Evolutionary conservation across 2,329 filamentous ascomycete genomes (phyloP).

Genomic region (Penicillium occitanis): DNA sequence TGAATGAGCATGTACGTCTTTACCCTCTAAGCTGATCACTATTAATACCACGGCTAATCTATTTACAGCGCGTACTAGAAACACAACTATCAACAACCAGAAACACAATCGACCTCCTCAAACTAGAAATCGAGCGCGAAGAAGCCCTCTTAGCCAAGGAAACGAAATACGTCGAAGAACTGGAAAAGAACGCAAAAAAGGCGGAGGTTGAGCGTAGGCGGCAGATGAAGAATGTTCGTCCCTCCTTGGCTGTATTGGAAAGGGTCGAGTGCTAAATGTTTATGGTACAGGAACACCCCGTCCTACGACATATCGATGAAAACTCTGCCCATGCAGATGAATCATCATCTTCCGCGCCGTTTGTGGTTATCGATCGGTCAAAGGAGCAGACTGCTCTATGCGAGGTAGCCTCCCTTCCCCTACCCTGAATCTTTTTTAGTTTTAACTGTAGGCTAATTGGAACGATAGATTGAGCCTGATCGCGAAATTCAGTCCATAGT

Average conservation of each 20-base stretch:
- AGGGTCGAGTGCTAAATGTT: neutral
- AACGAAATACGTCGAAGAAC: slow-evolving; percentile 40
- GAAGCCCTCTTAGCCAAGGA: slow-evolving; percentile 44
- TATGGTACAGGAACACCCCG: slow-evolving; percentile 39
- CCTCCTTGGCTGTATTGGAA: neutral
- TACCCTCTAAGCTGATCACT: neutral
- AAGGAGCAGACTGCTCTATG: slow-evolving; percentile 32
- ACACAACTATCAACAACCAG: slow-evolving; percentile 40
- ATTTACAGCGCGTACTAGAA: slow-evolving; percentile 37
- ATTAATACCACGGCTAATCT: neutral
- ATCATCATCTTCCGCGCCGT: slow-evolving; percentile 27
- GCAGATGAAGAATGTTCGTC: slow-evolving; percentile 42
- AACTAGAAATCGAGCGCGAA: slow-evolving; percentile 44
- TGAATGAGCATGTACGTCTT: slow-evolving; percentile 44
- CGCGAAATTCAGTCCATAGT: slow-evolving; percentile 38
- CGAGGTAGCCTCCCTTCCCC: slow-evolving; percentile 31
- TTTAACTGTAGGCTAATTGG: slow-evolving; percentile 2
- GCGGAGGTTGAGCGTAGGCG: slow-evolving; percentile 41
- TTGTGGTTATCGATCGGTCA: slow-evolving; percentile 31
- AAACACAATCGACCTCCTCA: slow-evolving; percentile 42
- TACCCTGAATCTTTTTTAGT: neutral
- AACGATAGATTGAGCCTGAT: slow-evolving; percentile 38
- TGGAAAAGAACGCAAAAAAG: slow-evolving; percentile 46
- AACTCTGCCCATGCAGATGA: slow-evolving; percentile 24
- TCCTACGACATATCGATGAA: slow-evolving; percentile 37